phyloP scores from a whole-genome alignment of 2,329 filamentous ascomycete genomes.

The Sporothrix luriei region DNA sequence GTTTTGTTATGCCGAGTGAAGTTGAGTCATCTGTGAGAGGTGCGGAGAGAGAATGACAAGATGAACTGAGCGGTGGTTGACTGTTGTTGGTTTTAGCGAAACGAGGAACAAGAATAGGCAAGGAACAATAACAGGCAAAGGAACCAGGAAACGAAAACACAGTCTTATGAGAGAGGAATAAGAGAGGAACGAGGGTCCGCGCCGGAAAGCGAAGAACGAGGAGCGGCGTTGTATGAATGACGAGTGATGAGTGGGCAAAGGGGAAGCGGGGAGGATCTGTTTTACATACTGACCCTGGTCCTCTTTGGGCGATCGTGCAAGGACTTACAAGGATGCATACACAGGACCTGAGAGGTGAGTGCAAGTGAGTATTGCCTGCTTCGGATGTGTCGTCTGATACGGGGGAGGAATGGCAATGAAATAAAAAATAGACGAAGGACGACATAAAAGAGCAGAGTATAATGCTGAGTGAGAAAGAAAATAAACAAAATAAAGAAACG shows the following conservation, averaged over 20 bases:
- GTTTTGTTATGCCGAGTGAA: not conserved
- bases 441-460: not conserved
- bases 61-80: not conserved
- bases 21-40: not conserved
- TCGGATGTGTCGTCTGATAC: conserved; percentile 19
- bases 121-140: not conserved
- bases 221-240: not conserved
- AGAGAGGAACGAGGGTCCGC: not conserved
- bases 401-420: no score
- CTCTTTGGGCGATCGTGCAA: not conserved
- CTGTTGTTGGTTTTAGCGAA: not conserved
- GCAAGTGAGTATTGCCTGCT: not conserved
- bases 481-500: not conserved
- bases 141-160: not conserved
- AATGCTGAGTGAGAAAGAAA: not conserved
- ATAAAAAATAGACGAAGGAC: not conserved
- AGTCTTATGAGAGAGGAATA: conserved; percentile 20
- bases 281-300: conserved; percentile 20
- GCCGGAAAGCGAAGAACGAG: not conserved
- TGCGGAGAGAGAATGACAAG: not conserved
- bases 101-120: not conserved
- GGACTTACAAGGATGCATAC: not conserved
- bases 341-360: not conserved
- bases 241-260: not conserved
- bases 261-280: conserved; percentile 12